Base-by-base conservation (phyloP, 805 yeast genomes). In the Wickerhamomyces canadensis region DNA sequence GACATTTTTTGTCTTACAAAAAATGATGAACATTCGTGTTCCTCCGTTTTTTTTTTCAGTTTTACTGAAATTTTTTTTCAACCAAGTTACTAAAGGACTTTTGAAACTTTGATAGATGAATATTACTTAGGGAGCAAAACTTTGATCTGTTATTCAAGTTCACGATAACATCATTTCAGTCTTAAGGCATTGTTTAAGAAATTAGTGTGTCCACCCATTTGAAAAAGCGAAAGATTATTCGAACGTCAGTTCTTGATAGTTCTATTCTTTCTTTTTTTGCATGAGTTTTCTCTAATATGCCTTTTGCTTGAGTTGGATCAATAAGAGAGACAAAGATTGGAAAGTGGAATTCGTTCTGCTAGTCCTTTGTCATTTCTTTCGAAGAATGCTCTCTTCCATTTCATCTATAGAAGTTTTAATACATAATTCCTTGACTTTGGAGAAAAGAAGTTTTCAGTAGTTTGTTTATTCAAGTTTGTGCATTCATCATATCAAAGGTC, bases 361-460 rank as follows among this genome's bases (percentile, higher is more conserved):
- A 12, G 6, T 26, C n/a, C n/a, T n/a, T n/a, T n/a, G n/a, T n/a
- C n/a, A n/a, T 14, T 27, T 15, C 19, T 14, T 15, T 5, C 7
- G 17, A 8, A 27, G 8, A 9, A 9, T 22, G 27, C 27, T 31
- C 34, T 23, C 27, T 29, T 31, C 11, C 22, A 19, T 21, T 38
- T 38, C 38, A 38, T 38, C 41, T 38, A 38, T 34, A 38, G 28
- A n/a, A 26, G 37, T 38, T 38, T 31, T 34, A 38, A 38, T 38
- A 31, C 21, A 34, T 31, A 30, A 9, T 33, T 29, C 23, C 19
- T 21, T 19, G 22, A 19, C 18, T 21, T 15, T 16, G 28, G 17
- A 18, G 18, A 34, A 30, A 33, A 33, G n/a, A 21, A 31, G 26
- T 7, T 10, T 7, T 21, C 23, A 21, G 23, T 21, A 21, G 23